phyloP scores from a whole-genome alignment of 2,329 filamentous ascomycete genomes.

The Talaromyces sp. region DNA sequence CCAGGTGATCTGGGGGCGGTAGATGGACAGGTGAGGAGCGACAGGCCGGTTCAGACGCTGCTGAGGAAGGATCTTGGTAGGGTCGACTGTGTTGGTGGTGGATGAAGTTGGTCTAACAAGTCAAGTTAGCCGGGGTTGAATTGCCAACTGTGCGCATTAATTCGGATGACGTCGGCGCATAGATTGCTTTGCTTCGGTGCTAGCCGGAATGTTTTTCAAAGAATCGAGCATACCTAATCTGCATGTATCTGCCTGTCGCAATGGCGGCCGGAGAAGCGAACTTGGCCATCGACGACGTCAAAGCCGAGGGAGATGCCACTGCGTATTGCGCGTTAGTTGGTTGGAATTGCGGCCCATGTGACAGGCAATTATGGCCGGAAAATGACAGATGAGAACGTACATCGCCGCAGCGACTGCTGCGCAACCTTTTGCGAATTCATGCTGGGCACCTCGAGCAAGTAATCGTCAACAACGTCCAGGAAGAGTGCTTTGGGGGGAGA shows the following conservation, averaged over 20 bases:
- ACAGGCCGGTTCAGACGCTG: conserved; percentile 81
- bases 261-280: conserved; percentile 41
- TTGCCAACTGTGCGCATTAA: background rate
- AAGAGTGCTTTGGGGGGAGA: background rate
- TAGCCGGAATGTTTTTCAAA: background rate
- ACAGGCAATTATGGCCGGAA: background rate
- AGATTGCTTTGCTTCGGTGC: conserved; percentile 21
- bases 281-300: conserved; percentile 39
- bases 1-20: conserved; percentile 83
- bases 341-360: background rate
- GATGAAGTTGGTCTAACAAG: conserved; percentile 28
- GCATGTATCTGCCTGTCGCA: conserved; percentile 38
- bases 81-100: conserved; percentile 26
- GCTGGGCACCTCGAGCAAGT: conserved; percentile 16
- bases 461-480: background rate
- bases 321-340: conserved; percentile 18
- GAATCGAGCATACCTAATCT: conserved; percentile 37
- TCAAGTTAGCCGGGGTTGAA: conserved; percentile 14
- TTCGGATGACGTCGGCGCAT: conserved; percentile 3
- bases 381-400: conserved; percentile 32
- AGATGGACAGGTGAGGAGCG: conserved; percentile 80
- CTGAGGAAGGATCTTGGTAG: conserved; percentile 61
- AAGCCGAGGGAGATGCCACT: conserved; percentile 41
- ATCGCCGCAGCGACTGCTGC: conserved; percentile 45
- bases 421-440: conserved; percentile 47